These are phyloP conservation scores for Raddia guianensis DNA, from an alignment of 176 grass and related monocot genomes.

Conservation along the genomic window DNA sequence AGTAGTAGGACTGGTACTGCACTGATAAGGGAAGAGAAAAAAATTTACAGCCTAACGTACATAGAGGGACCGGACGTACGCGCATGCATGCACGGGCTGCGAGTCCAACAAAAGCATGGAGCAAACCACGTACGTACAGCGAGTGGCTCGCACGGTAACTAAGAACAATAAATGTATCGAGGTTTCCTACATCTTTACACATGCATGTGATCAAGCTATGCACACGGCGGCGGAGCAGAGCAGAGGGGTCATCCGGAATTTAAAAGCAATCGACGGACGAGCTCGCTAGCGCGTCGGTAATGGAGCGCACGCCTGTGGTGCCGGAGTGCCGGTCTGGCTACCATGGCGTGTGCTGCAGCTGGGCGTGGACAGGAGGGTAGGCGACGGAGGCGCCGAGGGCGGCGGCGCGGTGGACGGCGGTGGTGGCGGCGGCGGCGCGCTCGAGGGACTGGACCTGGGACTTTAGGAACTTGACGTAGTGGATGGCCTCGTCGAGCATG, in stretches of 20 bases:
- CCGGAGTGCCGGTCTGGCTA: not conserved
- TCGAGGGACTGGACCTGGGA: constrained; percentile 88
- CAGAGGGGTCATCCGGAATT: not conserved
- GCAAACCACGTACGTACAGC: constrained; percentile 39
- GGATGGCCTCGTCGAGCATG: constrained; percentile 97
- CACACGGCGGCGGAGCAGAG: not conserved
- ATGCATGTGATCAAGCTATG: constrained; percentile 49
- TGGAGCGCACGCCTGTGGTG: not conserved
- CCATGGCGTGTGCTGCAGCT: constrained; percentile 36
- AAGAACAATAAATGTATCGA: constrained; percentile 23
- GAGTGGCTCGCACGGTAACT: constrained; percentile 40
- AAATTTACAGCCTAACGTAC: constrained; percentile 21
- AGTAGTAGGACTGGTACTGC: not conserved
- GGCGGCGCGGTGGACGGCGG: constrained; percentile 24
- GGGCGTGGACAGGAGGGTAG: constrained; percentile 24
- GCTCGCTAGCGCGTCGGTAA: not conserved
- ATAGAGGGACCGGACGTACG: not conserved
- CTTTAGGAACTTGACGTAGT: constrained; percentile 99
- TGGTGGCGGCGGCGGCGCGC: constrained; percentile 50
- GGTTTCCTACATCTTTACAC: constrained; percentile 44
- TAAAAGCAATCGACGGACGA: constrained; percentile 33
- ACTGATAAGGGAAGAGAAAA: constrained; percentile 18
- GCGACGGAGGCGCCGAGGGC: constrained; percentile 29
- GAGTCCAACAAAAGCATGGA: constrained; percentile 58
- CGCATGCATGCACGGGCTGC: constrained; percentile 43